Base-by-base conservation (phyloP, 768 basidiomycete species). In the Lactifluus rugatus region DNA sequence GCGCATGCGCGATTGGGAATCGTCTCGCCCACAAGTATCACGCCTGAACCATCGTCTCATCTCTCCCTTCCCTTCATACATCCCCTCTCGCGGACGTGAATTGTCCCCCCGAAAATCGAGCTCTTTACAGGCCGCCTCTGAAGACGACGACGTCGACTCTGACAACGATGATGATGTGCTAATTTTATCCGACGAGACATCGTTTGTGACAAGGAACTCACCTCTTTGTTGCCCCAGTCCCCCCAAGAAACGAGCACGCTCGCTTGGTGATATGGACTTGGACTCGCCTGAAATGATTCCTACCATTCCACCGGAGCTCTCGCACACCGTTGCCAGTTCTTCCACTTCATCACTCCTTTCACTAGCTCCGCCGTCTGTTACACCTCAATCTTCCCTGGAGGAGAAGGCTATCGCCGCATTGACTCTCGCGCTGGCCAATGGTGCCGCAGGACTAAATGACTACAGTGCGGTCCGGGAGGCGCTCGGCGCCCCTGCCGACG, bases 1-100 rank as follows among this genome's bases (percentile, higher is more conserved):
- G 56, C 81, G 83, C 52, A 88, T 89, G 86, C 83, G 83, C 55
- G 81, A 86, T 62, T 84, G 82, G 66, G 86, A 88, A 68, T 70
- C 74, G 49, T 74, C 75, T 25, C 74, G 81, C 55, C 77, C 77
- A 19, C 56, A 54, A 37, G 19, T 71, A 71, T 57, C 71, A 72
- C 34, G 71, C 68, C 51, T 66, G 70, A 14, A 70, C 72, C 56
- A 69, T 69, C 74, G 73, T 44, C 69, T 72, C 54, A 75, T 74
- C 51, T 73, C 54, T 3, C 47, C 47, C 28, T 50, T 56, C 42
- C 49, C 51, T n/a, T 36, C 58, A 28, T 42, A 37, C n/a, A 19
- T 21, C 21, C 16, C 41, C 53, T 34, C 39, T 16, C 58, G 58
- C 28, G 54, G 61, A 36, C 34, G 48, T 32, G 54, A 49, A 55